These are phyloP conservation scores for Boletus subcaerulescens DNA, from an alignment of 768 basidiomycete species.

Conservation along the genomic window DNA sequence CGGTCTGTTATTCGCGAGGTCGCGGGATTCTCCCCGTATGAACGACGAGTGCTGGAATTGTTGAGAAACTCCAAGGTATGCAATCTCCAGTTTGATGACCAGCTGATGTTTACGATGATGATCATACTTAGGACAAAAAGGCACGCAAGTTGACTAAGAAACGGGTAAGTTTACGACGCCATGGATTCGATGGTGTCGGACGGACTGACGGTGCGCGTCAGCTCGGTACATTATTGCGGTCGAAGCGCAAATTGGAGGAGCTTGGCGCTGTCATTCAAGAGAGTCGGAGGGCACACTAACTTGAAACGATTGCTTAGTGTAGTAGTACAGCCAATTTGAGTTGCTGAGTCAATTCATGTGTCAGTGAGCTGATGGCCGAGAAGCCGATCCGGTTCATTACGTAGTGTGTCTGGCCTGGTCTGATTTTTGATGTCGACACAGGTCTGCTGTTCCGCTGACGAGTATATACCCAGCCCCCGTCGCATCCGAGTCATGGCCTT, in stretches of 20 bases:
- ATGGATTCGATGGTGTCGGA: neutral
- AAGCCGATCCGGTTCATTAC: constrained; percentile 22
- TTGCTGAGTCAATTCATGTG: constrained; percentile 13
- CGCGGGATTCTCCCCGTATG: constrained; percentile 95
- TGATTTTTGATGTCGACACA: constrained; percentile 18
- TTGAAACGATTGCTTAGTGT: no score
- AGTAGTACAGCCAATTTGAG: no score
- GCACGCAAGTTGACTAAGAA: constrained; percentile 99
- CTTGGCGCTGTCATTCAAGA: constrained; percentile 88
- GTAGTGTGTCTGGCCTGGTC: constrained; percentile 9
- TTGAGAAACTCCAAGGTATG: constrained; percentile 94
- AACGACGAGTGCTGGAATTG: constrained; percentile 97
- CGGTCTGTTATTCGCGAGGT: constrained; percentile 94
- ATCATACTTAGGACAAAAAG: constrained; percentile 82
- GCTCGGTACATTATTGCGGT: constrained; percentile 97
- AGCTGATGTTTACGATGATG: neutral
- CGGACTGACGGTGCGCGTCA: constrained; percentile 28
- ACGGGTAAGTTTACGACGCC: constrained; percentile 62
- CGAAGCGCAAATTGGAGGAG: constrained; percentile 99
- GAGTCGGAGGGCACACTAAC: constrained; percentile 71
- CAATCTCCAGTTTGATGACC: neutral
- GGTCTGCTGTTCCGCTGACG: no score
- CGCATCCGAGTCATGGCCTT: constrained; percentile 22
- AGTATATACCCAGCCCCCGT: neutral
- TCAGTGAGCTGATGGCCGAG: constrained; percentile 12